Evolutionary conservation across 805 yeast genomes (phyloP).

Genomic region (Candida railenensis): DNA sequence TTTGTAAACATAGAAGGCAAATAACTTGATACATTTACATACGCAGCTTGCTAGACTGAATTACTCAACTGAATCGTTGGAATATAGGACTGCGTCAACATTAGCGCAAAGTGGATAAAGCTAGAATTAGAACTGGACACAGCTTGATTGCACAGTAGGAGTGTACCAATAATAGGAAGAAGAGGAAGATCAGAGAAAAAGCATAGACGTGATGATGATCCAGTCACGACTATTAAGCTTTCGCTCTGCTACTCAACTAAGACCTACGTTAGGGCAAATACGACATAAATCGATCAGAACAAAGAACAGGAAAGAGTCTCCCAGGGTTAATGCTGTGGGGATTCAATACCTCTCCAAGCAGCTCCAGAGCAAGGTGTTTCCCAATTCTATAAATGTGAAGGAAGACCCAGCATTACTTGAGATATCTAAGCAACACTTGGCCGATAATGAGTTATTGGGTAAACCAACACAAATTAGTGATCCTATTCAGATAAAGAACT

Average conservation of each 20-base stretch:
- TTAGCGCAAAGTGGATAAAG: too few species aligned
- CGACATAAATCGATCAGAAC: neutral
- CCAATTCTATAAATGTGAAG: conserved; percentile 27
- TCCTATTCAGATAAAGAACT: conserved; percentile 54
- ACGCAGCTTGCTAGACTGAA: too few species aligned
- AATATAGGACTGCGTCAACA: too few species aligned
- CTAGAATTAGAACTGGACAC: too few species aligned
- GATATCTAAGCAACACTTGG: conserved; percentile 60
- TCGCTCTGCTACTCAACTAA: neutral
- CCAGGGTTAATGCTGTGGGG: conserved; percentile 73
- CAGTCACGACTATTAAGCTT: neutral
- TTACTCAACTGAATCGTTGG: too few species aligned
- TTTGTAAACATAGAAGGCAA: too few species aligned
- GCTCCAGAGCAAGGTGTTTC: conserved; percentile 64
- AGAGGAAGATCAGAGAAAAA: too few species aligned
- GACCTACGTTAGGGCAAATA: neutral
- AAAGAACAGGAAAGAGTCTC: conserved; percentile 28
- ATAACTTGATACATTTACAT: too few species aligned
- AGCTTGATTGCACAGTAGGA: too few species aligned
- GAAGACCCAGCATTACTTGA: conserved; percentile 32
- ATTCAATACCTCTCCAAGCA: conserved; percentile 69
- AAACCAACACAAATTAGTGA: conserved; percentile 62
- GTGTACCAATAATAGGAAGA: too few species aligned
- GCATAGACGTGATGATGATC: too few species aligned
- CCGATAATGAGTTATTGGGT: conserved; percentile 66